Conservation (phyloP, 2,329 filamentous ascomycete genomes). For the Aaosphaeria arxii region DNA sequence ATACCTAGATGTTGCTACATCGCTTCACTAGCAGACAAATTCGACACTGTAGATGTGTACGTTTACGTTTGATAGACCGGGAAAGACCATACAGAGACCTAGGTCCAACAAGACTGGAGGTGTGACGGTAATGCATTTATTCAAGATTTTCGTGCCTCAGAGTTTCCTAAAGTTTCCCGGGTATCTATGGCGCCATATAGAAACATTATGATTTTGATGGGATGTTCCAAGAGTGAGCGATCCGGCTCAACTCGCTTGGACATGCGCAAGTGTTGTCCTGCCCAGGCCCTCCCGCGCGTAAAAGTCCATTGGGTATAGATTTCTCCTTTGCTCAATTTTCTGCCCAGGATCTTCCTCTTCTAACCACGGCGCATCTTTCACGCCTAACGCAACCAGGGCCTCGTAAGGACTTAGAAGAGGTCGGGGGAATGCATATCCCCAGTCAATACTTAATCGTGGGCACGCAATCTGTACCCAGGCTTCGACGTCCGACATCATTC, state of each 20-base stretch:
- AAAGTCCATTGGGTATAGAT: slow-evolving; percentile 95
- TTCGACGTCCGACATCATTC: slow-evolving; percentile 88
- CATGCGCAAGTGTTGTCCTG: slow-evolving; percentile 57
- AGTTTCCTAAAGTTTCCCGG: too few relatives aligned
- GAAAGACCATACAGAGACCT: too few relatives aligned
- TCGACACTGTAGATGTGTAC: too few relatives aligned
- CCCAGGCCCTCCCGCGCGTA: slow-evolving; percentile 91
- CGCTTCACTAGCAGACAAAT: too few relatives aligned
- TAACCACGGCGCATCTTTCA: slow-evolving; percentile 65
- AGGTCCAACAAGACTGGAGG: too few relatives aligned
- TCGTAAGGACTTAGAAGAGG: slow-evolving; percentile 93
- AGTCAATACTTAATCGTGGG: slow-evolving; percentile 95
- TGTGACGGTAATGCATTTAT: too few relatives aligned
- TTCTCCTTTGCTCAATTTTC: slow-evolving; percentile 44
- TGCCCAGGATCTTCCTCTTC: slow-evolving; percentile 45
- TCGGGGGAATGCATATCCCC: slow-evolving; percentile 92
- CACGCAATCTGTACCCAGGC: slow-evolving; percentile 99
- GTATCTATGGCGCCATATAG: too few relatives aligned
- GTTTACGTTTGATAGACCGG: too few relatives aligned
- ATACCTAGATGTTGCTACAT: too few relatives aligned
- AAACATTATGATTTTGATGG: too few relatives aligned
- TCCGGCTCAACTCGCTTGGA: slow-evolving; percentile 9
- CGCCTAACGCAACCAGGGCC: slow-evolving; percentile 83
- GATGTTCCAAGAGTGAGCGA: too few relatives aligned
- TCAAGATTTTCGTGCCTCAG: too few relatives aligned